These are phyloP conservation scores for Persicaria maculosa DNA, from an alignment of 148 eudicot genomes.

Conservation along the genomic window DNA sequence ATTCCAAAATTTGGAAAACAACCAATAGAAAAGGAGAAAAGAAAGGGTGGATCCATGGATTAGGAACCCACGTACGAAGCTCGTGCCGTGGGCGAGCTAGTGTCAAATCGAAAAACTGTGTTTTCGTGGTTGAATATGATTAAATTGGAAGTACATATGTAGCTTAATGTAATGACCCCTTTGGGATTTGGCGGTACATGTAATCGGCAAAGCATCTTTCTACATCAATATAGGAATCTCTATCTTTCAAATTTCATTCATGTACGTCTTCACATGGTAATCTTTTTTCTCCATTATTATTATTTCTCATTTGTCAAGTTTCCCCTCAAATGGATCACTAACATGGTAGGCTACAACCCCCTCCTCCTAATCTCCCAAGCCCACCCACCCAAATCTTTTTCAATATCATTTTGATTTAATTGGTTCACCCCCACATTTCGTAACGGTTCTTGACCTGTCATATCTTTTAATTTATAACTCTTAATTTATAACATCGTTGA, in stretches of 20 bases:
- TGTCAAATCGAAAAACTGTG: neutral
- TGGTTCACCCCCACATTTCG: too few species aligned
- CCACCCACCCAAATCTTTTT: too few species aligned
- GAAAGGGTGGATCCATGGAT: neutral
- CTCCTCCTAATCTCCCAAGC: too few species aligned
- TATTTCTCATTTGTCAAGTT: neutral
- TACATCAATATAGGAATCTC: constrained; percentile 11
- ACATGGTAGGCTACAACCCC: neutral
- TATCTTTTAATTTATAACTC: too few species aligned
- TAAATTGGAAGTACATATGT: neutral
- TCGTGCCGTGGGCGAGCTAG: neutral
- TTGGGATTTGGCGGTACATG: constrained; percentile 2
- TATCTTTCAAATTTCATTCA: constrained; percentile 3
- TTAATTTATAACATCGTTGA: too few species aligned
- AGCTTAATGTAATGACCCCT: neutral
- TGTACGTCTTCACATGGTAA: constrained; percentile 10
- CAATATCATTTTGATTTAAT: too few species aligned
- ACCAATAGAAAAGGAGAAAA: too few species aligned
- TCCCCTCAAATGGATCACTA: neutral
- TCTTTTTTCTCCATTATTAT: constrained; percentile 2
- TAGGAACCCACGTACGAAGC: neutral
- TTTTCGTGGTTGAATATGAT: neutral
- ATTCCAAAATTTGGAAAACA: too few species aligned
- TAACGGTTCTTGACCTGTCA: too few species aligned
- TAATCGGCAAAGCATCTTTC: constrained; percentile 6